Base-by-base conservation (phyloP, 306 rosid genomes). In the Cyamopsis tetragonoloba region DNA sequence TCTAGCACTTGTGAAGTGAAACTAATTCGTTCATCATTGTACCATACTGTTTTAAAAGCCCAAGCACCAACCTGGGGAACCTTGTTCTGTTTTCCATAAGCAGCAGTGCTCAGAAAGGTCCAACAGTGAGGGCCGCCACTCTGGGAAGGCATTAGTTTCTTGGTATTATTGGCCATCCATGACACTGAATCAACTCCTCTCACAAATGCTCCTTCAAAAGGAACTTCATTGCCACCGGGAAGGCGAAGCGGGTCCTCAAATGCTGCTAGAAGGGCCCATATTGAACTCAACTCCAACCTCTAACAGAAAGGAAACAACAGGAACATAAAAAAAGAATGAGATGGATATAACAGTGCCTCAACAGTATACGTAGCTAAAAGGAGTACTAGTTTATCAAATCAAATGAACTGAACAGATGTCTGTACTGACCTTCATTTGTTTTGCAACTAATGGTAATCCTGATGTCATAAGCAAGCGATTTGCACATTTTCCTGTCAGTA, bases 261-360 rank as follows among this genome's bases (percentile, higher is more conserved):
- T 30, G 96, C 91, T 27, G 98, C 96, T 44, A 92, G 87, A 72
- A 92, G 92, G 53, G 96, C 98, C 98, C 98, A 92, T 71, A 89
- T 85, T 69, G 98, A 89, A 79, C 86, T 92, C 82, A 92, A 80
- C 61, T 92, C 98, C 79, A 87, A 68, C 85, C 89, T 92, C 96
- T 92, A 65, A 61, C 38, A 78, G 53, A 38, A 62, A 23, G 48
- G 62, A 60, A n/a, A 47, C 64, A 83, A 59, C 62, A 62, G 47
- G 54, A 65, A 57, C 66, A 56, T n/a, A 46, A 51, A 56, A 60
- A 50, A 38, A 22, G 43, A 15, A 50, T 38, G 79, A 73, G 76
- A 62, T 12, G 42, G 27, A 62, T 65, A 62, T 30, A 35, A 59
- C 12, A 18, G 5, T 17, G 64, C 23, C 22, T 35, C 35, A 58